Percentiles rank a stretch among this genome's conserved stretches.
Evolutionary conservation across 192 early-diverging fungal genomes (phyloP).

Genomic region (Backusella sp.): DNA sequence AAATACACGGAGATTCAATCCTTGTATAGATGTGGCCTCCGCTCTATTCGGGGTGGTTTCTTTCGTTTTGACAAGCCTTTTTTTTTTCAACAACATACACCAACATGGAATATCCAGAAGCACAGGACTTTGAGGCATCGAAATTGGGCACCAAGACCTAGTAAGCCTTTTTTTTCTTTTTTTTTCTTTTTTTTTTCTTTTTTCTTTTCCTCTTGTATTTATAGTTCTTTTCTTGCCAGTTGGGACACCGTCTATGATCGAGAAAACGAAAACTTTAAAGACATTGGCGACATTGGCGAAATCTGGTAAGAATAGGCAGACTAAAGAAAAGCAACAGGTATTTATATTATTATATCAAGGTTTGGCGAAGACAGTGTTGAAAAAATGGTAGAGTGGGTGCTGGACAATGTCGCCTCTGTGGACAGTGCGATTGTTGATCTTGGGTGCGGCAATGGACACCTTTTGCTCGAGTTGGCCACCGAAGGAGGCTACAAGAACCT

Average conservation of each 20-base stretch:
- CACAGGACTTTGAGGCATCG: slow-evolving; percentile 49
- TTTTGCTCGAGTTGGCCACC: slow-evolving; percentile 73
- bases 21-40: too few relatives aligned
- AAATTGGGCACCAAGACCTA: slow-evolving; percentile 62
- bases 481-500: slow-evolving; percentile 66
- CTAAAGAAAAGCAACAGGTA: not conserved
- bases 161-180: slow-evolving; percentile 29
- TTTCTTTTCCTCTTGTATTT: not conserved
- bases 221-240: slow-evolving; percentile 26
- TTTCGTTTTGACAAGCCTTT: not conserved
- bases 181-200: not conserved
- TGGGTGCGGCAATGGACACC: slow-evolving; percentile 92
- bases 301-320: slow-evolving; percentile 58
- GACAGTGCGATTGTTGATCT: slow-evolving; percentile 68
- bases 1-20: too few relatives aligned
- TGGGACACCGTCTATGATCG: slow-evolving; percentile 85
- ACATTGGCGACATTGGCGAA: slow-evolving; percentile 88
- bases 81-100: not conserved
- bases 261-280: slow-evolving; percentile 79
- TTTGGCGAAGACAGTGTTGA: slow-evolving; percentile 82
- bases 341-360: slow-evolving; percentile 31
- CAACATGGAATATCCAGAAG: slow-evolving; percentile 8
- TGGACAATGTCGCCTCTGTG: slow-evolving; percentile 31
- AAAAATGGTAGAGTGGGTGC: slow-evolving; percentile 90
- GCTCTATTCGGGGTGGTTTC: too few relatives aligned